A percentile compares a stretch with the other conserved stretches of the same genome.
Evolutionary conservation across 2,329 filamentous ascomycete species (phyloP).

Genomic region (Dryadomyces quercivorus): DNA sequence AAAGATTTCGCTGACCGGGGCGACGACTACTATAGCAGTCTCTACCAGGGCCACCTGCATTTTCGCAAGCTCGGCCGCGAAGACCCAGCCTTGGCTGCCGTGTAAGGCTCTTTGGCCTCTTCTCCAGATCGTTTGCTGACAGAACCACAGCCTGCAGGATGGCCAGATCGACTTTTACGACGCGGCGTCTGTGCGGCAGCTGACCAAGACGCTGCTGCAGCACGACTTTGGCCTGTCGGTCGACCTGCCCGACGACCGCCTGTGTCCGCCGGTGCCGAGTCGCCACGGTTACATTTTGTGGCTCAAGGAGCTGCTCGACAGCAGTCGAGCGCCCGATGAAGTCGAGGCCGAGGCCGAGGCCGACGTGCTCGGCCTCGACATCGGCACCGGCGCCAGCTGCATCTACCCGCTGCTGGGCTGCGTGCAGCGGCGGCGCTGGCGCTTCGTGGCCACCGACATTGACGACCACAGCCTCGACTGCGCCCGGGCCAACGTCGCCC

Average conservation of each 20-base stretch:
- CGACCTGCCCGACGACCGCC: constrained; percentile 59
- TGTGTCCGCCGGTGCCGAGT: constrained; percentile 73
- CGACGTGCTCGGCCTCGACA: constrained; percentile 52
- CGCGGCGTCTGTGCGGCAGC: constrained; percentile 61
- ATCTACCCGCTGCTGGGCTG: constrained; percentile 84
- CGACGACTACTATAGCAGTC: constrained; percentile 18
- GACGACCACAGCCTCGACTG: constrained; percentile 56
- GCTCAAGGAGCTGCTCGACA: constrained; percentile 69
- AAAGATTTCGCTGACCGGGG: no score
- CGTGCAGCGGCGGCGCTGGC: constrained; percentile 54
- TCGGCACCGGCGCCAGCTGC: constrained; percentile 81
- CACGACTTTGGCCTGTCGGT: constrained; percentile 63
- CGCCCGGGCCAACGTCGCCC: constrained; percentile 53
- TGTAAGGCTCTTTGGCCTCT: constrained; percentile 20
- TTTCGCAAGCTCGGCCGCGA: constrained; percentile 29
- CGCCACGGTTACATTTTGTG: constrained; percentile 85
- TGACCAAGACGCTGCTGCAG: constrained; percentile 69
- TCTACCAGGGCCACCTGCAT: constrained; percentile 29
- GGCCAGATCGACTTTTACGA: constrained; percentile 68
- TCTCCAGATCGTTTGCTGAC: not conserved
- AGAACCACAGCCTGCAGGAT: constrained; percentile 19
- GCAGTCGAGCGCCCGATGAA: not conserved
- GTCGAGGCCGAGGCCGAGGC: not conserved
- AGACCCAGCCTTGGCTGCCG: constrained; percentile 27
- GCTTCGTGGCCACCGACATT: constrained; percentile 65